Evolutionary conservation across 2,329 filamentous ascomycete genomes (phyloP), one percentile per base, ranked within the genome.

Genomic region (Aotearoamyces nothofagi): DNA sequence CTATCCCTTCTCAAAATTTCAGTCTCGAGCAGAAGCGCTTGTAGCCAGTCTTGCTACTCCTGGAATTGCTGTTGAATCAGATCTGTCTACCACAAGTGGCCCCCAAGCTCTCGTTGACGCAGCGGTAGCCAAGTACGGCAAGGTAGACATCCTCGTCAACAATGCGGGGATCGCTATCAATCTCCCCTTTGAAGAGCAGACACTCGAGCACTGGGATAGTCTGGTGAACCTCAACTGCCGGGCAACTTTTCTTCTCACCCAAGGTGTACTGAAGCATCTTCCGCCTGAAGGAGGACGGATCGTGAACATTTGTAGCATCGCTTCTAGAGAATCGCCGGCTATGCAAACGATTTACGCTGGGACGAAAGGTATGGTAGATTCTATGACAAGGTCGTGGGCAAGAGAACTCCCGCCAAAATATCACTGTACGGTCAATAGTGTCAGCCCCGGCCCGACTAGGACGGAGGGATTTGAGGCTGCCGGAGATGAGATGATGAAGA

Each of bases 341-440:
- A 39, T 47, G 33, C 54, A 57, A 37, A 60, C 56, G n/a, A 57
- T 63, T 33, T 63, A 63, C 38, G 56, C 57, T 3, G 58, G 58
- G 0, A 60, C 55, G 6, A 63, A 63, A 39, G 57, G 55, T n/a
- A 61, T 61, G 55, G 49, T 60, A 1, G 60, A 63, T 35, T 51
- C 49, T 3, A 60, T 62, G 31, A 63, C 60, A 1, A 44, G 49
- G 14, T 50, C 49, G 22, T 61, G 60, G 54, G 40, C 40, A 5
- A 40, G 33, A 16, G 58, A 62, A 35, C 41, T 61, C 19, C 55
- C 57, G 10, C 54, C 48, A 2, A 53, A 54, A 31, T 61, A 61
- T 36, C 53, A 53, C 4, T 57, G 55, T 37, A 62, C 58, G 2
- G 57, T 62, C 14, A 61, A 61, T 31, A 42, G 53, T 3, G 56